phyloP scores from a whole-genome alignment of 129 eudicot species.

The Helianthus tuberosus region DNA sequence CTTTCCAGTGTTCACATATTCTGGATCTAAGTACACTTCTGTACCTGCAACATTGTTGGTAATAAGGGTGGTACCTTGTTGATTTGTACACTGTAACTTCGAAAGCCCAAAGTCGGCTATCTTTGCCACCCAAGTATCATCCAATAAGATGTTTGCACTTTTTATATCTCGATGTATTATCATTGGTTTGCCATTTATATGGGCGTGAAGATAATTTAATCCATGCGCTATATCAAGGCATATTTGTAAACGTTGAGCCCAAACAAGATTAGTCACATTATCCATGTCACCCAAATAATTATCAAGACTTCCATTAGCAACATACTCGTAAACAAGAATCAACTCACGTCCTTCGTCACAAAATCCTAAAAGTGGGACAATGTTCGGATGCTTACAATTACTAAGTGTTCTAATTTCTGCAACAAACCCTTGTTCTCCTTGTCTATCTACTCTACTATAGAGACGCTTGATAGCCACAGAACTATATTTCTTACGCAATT shows the following conservation, averaged over 20 bases:
- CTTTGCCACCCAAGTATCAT: neutral
- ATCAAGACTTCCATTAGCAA: constrained; percentile 6
- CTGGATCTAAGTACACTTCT: neutral
- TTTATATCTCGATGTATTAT: constrained; percentile 4
- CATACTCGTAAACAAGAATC: neutral
- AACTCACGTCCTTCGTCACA: neutral
- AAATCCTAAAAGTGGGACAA: neutral
- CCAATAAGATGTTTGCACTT: constrained; percentile 7
- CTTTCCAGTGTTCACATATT: neutral
- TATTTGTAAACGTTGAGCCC: constrained; percentile 8
- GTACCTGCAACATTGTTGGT: neutral
- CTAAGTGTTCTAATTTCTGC: constrained; percentile 7
- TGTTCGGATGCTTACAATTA: constrained; percentile 10
- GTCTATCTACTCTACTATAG: neutral
- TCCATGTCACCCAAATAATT: neutral
- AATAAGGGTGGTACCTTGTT: neutral
- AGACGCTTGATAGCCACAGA: neutral
- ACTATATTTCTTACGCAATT: neutral
- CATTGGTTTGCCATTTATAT: too few species aligned
- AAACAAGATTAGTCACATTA: neutral
- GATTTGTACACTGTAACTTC: neutral
- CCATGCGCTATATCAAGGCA: constrained; percentile 18
- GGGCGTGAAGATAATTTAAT: neutral
- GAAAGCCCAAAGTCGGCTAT: neutral
- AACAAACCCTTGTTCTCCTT: constrained; percentile 7